phyloP scores from a whole-genome alignment of 2,329 filamentous ascomycete species.

The Sporothrix dimorphospora region DNA sequence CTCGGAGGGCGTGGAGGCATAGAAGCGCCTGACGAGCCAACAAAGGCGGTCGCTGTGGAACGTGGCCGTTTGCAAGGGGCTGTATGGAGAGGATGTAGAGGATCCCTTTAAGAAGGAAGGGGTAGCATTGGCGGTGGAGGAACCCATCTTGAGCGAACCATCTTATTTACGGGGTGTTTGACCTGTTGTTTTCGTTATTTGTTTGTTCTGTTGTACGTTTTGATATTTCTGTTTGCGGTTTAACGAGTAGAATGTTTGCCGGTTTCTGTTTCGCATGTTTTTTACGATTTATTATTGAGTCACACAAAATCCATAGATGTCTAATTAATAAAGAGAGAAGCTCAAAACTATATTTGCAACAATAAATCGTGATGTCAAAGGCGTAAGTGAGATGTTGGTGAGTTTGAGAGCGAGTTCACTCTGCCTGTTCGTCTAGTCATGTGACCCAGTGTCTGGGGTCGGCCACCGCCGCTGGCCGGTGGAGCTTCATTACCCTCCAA shows the following conservation, averaged over 20 bases:
- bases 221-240: neutral
- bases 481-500: neutral
- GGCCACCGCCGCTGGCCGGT: conserved; percentile 8
- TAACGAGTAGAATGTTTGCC: conserved; percentile 10
- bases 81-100: neutral
- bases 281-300: neutral
- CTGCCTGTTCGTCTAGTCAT: too few species aligned
- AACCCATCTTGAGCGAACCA: neutral
- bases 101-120: neutral
- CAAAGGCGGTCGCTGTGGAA: conserved; percentile 4
- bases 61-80: neutral
- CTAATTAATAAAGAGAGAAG: conserved; percentile 20
- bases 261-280: conserved; percentile 4
- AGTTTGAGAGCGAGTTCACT: neutral
- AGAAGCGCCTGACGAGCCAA: conserved; percentile 16
- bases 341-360: neutral
- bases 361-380: neutral
- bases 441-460: neutral
- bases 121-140: neutral
- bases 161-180: neutral
- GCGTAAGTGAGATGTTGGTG: neutral
- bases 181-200: neutral
- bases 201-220: neutral
- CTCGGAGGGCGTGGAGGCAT: conserved; percentile 25
- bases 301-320: conserved; percentile 13